These are phyloP conservation scores for Kluyveromyces lactis DNA, from an alignment of 805 yeast genomes.

Conservation along the genomic window DNA sequence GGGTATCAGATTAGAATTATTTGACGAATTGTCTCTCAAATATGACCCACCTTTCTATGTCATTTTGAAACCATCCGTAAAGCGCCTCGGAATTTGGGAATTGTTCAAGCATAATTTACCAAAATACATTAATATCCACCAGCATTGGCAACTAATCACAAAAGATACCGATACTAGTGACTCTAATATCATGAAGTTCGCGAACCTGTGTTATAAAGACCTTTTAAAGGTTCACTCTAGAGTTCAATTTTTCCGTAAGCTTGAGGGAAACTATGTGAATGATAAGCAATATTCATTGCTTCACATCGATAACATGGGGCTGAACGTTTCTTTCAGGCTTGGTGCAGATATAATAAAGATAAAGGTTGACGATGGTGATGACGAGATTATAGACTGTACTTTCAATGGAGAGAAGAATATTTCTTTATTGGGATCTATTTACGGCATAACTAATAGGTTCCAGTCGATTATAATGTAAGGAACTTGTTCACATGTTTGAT, in stretches of 20 bases:
- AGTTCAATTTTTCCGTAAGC: conserved; percentile 10
- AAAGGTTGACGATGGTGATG: background rate
- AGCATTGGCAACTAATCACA: conserved; percentile 12
- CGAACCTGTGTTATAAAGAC: conserved; percentile 19
- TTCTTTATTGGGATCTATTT: conserved; percentile 18
- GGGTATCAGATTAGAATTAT: conserved; percentile 35
- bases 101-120: conserved; percentile 34
- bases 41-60: conserved; percentile 33
- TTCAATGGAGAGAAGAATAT: conserved; percentile 3
- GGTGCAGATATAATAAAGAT: background rate
- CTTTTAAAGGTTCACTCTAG: conserved; percentile 11
- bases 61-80: conserved; percentile 24
- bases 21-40: conserved; percentile 17
- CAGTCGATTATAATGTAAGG: conserved; percentile 7
- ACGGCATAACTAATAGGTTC: conserved; percentile 9
- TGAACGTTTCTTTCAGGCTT: background rate
- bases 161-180: conserved; percentile 8
- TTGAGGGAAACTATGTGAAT: conserved; percentile 6
- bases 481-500: conserved; percentile 4
- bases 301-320: conserved; percentile 10
- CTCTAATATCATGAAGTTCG: conserved; percentile 20
- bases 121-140: conserved; percentile 16
- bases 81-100: conserved; percentile 23
- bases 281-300: conserved; percentile 10
- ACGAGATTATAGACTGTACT: background rate